Evolutionary conservation across 345 rosid species (phyloP).

Genomic region (Heritiera littoralis): DNA sequence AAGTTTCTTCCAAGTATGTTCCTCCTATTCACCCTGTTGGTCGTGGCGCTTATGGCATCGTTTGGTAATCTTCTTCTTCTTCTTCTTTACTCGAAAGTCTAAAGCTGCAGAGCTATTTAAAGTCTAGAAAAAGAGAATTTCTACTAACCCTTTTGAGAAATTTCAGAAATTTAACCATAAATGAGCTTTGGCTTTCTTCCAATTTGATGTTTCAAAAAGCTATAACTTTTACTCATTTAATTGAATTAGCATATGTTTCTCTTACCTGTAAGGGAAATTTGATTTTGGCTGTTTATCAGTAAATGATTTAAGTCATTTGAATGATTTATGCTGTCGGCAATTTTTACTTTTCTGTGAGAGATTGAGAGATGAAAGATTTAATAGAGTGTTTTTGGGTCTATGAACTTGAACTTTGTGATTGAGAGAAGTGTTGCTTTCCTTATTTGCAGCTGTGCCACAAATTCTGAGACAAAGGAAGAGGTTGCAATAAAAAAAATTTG

Average conservation of each 20-base stretch:
- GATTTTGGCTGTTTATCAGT: neutral
- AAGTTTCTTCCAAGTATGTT: slow-evolving; percentile 66
- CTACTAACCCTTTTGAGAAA: neutral
- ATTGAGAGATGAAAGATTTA: neutral
- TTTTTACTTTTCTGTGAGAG: neutral
- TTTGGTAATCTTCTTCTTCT: slow-evolving; percentile 50
- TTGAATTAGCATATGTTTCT: neutral
- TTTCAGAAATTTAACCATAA: neutral
- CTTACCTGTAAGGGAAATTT: too few species aligned
- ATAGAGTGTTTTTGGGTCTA: neutral
- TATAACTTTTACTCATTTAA: neutral
- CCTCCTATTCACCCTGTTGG: slow-evolving; percentile 89
- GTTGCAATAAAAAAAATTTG: slow-evolving; percentile 92
- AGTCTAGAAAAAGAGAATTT: neutral
- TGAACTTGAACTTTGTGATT: neutral
- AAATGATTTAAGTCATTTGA: neutral
- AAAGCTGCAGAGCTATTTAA: neutral
- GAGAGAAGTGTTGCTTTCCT: neutral
- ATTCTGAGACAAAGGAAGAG: slow-evolving; percentile 77
- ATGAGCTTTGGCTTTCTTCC: slow-evolving; percentile 1
- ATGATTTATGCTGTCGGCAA: neutral
- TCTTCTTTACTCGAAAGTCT: neutral
- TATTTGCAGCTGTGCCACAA: slow-evolving; percentile 66
- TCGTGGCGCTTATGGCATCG: slow-evolving; percentile 90
- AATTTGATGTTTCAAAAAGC: slow-evolving; percentile 8